These are phyloP conservation scores for Phanerochaete sordida DNA, from an alignment of 768 basidiomycete species.

Conservation along the genomic window DNA sequence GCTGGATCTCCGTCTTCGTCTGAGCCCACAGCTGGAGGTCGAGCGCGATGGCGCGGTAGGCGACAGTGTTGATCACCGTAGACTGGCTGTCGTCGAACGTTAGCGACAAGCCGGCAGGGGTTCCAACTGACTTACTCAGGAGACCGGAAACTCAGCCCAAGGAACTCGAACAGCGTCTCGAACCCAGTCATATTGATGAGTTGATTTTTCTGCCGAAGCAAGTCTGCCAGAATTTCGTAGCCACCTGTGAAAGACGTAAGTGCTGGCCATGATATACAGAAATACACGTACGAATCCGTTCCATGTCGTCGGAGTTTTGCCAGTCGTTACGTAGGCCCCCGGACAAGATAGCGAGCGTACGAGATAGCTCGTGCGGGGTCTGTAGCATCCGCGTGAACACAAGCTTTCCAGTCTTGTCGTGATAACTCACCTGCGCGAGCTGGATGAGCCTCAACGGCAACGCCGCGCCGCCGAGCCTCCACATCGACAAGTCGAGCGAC, in stretches of 20 bases:
- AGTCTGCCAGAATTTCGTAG: conserved; percentile 80
- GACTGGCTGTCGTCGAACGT: conserved; percentile 51
- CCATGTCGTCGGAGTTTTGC: conserved; percentile 96
- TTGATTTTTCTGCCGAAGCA: conserved; percentile 66
- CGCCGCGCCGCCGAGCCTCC: conserved; percentile 81
- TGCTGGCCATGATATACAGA: not conserved
- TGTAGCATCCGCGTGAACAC: conserved; percentile 23
- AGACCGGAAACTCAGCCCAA: conserved; percentile 79
- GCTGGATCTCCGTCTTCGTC: conserved; percentile 69
- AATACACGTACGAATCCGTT: conserved; percentile 68
- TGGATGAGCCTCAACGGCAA: conserved; percentile 72
- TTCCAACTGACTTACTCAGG: conserved; percentile 60
- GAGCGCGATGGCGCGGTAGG: conserved; percentile 79
- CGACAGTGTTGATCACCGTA: conserved; percentile 76
- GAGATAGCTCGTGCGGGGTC: conserved; percentile 75
- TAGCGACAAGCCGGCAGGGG: not conserved
- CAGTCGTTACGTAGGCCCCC: conserved; percentile 83
- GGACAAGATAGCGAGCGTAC: conserved; percentile 65
- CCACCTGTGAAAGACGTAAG: conserved; percentile 49
- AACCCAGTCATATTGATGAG: conserved; percentile 79
- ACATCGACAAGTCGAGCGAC: conserved; percentile 70
- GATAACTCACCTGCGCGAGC: conserved; percentile 56
- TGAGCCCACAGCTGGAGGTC: conserved; percentile 90
- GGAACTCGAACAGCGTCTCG: conserved; percentile 80
- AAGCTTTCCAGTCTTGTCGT: not conserved